Percentiles rank a stretch among this genome's conserved stretches.
Evolutionary conservation across 2,329 filamentous ascomycete species (phyloP).

Genomic region (Tolypocladium paradoxum): DNA sequence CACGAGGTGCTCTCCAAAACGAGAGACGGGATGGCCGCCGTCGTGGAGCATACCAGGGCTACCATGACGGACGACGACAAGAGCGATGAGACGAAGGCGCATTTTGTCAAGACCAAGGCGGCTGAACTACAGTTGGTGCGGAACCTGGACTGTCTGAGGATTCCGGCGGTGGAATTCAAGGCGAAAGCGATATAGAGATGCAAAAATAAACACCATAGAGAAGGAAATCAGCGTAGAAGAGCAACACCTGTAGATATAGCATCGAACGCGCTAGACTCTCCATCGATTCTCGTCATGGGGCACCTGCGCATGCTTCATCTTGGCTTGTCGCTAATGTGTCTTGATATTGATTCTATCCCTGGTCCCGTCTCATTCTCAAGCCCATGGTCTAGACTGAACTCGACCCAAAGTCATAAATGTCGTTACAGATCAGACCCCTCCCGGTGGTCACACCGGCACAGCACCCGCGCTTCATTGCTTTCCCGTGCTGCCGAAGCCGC

Average conservation of each 20-base stretch:
- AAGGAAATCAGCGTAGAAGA: neutral
- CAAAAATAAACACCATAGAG: neutral
- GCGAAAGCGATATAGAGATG: constrained; percentile 37
- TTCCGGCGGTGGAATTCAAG: constrained; percentile 54
- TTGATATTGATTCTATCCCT: neutral
- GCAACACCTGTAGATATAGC: neutral
- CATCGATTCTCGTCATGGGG: neutral
- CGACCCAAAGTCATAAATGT: neutral
- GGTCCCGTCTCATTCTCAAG: neutral
- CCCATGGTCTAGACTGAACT: neutral
- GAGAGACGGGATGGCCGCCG: constrained; percentile 48
- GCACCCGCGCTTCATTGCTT: constrained; percentile 3
- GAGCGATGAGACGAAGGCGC: constrained; percentile 43
- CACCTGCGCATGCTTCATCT: neutral
- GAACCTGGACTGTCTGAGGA: constrained; percentile 56
- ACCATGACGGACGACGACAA: constrained; percentile 32
- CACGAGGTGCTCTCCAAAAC: constrained; percentile 68
- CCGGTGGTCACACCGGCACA: neutral
- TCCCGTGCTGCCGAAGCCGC: constrained; percentile 87
- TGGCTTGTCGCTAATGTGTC: neutral
- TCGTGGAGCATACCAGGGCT: constrained; percentile 32
- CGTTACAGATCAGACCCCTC: neutral
- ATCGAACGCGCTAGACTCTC: neutral
- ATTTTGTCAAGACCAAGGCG: constrained; percentile 68
- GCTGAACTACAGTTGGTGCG: constrained; percentile 77